Conservation (phyloP, 495 filamentous ascomycete species). For the Podospora bellae-mahoneyi region DNA sequence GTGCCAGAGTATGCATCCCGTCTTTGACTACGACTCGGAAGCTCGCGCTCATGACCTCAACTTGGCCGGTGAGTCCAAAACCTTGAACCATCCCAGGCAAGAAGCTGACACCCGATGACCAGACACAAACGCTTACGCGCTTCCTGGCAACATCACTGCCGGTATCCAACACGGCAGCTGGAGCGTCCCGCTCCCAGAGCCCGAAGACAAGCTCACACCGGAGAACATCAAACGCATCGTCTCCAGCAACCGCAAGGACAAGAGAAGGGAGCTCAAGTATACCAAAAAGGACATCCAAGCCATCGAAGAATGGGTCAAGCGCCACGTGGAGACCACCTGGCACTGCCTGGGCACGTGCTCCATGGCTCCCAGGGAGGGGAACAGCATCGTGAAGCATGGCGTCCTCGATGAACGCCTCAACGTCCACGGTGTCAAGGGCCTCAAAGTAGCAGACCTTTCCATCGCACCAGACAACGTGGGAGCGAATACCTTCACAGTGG, state of each 20-base stretch:
- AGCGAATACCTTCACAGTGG: slow-evolving; percentile 74
- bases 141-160: slow-evolving; percentile 67
- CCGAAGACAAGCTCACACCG: slow-evolving; percentile 36
- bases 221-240: slow-evolving; percentile 43
- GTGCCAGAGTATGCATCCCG: slow-evolving; percentile 63
- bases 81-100: not conserved
- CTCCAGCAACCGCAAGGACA: slow-evolving; percentile 50
- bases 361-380: slow-evolving; percentile 77
- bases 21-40: slow-evolving; percentile 64
- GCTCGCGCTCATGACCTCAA: slow-evolving; percentile 71
- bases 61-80: slow-evolving; percentile 38
- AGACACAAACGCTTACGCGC: slow-evolving; percentile 71
- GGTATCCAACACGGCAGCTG: slow-evolving; percentile 59
- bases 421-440: slow-evolving; percentile 73
- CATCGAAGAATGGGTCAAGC: slow-evolving; percentile 74
- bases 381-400: slow-evolving; percentile 75
- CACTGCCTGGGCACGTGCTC: slow-evolving; percentile 69
- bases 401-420: slow-evolving; percentile 78
- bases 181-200: slow-evolving; percentile 39
- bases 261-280: slow-evolving; percentile 64
- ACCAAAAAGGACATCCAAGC: slow-evolving; percentile 62
- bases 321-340: slow-evolving; percentile 78
- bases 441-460: slow-evolving; percentile 77
- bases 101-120: not conserved
- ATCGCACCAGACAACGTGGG: slow-evolving; percentile 79